Conservation (phyloP, 352 stramenopile genomes). For the Phytopythium litorale region DNA sequence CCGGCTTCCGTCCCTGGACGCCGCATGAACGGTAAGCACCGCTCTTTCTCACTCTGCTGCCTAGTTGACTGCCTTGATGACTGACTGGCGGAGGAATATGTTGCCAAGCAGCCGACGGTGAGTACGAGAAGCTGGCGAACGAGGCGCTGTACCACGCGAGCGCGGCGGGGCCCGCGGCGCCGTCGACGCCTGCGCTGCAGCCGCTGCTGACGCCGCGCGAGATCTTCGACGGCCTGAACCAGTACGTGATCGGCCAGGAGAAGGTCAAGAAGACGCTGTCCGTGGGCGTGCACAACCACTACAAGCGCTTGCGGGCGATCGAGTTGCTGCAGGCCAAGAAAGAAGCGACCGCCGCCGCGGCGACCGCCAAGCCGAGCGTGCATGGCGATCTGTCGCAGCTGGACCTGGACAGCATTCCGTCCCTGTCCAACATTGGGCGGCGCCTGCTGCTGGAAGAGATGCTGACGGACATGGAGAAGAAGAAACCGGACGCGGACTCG, state of each 20-base stretch:
- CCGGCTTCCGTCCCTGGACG: constrained; percentile 16
- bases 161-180: constrained; percentile 9
- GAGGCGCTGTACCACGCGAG: constrained; percentile 32
- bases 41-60: background rate
- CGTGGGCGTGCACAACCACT: constrained; percentile 98
- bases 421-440: constrained; percentile 38
- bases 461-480: constrained; percentile 40
- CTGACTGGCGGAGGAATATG: background rate
- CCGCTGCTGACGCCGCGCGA: constrained; percentile 87
- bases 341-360: constrained; percentile 30
- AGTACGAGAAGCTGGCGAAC: constrained; percentile 72
- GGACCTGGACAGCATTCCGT: constrained; percentile 26
- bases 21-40: constrained; percentile 45
- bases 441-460: constrained; percentile 63
- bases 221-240: constrained; percentile 94
- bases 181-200: constrained; percentile 24
- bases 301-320: constrained; percentile 90
- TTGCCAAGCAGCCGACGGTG: constrained; percentile 40
- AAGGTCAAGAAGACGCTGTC: constrained; percentile 96
- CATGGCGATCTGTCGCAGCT: constrained; percentile 23
- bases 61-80: too few relatives aligned
- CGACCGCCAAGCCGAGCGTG: constrained; percentile 18
- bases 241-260: constrained; percentile 97
- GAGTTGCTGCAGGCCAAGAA: constrained; percentile 51
- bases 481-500: constrained; percentile 9